phyloP scores from a whole-genome alignment of 2,329 filamentous ascomycete genomes.

The Didymella keratinophila region DNA sequence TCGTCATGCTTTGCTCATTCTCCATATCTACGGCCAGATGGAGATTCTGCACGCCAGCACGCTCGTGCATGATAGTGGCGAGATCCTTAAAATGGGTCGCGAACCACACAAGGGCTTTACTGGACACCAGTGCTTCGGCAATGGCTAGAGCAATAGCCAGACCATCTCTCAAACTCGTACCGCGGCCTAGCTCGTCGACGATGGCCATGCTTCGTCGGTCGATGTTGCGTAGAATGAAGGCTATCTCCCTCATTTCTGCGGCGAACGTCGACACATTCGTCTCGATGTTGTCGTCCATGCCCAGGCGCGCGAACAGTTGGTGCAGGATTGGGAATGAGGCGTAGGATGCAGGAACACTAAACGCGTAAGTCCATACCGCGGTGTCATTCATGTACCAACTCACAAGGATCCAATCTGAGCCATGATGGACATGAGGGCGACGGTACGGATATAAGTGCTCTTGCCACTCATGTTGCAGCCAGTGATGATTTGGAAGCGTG shows the following conservation, averaged over 20 bases:
- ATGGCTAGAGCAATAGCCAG: slow-evolving; percentile 89
- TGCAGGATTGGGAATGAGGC: slow-evolving; percentile 81
- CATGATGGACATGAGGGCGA: slow-evolving; percentile 89
- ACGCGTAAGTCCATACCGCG: slow-evolving; percentile 17
- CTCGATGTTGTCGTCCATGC: slow-evolving; percentile 86
- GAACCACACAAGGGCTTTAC: slow-evolving; percentile 84
- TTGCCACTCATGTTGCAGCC: slow-evolving; percentile 98
- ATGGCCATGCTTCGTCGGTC: slow-evolving; percentile 79
- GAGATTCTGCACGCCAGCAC: slow-evolving; percentile 80
- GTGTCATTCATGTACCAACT: neutral
- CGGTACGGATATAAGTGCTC: slow-evolving; percentile 88
- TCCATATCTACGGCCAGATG: slow-evolving; percentile 77
- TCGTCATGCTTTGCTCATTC: slow-evolving; percentile 72
- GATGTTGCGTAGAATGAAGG: slow-evolving; percentile 88
- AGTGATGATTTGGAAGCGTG: slow-evolving; percentile 90
- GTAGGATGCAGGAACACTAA: slow-evolving; percentile 77
- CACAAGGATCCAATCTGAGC: slow-evolving; percentile 86
- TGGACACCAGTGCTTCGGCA: slow-evolving; percentile 84
- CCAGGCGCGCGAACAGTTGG: slow-evolving; percentile 86
- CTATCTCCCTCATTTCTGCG: slow-evolving; percentile 93
- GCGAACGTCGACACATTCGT: slow-evolving; percentile 93
- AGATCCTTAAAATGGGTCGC: slow-evolving; percentile 91
- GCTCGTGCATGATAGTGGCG: slow-evolving; percentile 75
- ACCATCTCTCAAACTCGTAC: slow-evolving; percentile 88
- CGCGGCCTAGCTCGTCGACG: slow-evolving; percentile 90